Evolutionary conservation across 1,139 yeast genomes (phyloP).

Genomic region (Suhomyces bolitotheri): DNA sequence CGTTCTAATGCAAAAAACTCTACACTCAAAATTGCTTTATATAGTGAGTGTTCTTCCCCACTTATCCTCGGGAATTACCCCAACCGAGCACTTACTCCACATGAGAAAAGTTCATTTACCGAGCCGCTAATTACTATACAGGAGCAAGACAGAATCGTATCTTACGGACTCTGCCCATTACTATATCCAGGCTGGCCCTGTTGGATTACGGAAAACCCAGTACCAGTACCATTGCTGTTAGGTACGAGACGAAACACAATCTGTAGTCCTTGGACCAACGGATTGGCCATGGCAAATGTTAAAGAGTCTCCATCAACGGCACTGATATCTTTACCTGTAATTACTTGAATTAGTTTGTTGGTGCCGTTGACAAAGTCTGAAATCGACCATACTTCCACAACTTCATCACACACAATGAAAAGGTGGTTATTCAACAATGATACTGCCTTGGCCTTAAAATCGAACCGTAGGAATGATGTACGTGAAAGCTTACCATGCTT

Average conservation of each 20-base stretch:
- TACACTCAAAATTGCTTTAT: too few relatives aligned
- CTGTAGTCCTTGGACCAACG: conserved; percentile 64
- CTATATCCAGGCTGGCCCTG: too few relatives aligned
- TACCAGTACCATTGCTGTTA: background rate
- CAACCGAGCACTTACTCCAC: too few relatives aligned
- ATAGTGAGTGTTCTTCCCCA: background rate
- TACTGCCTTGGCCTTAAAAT: conserved; percentile 59
- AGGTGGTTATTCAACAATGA: conserved; percentile 60
- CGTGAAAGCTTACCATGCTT: conserved; percentile 64
- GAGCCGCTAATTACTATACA: too few relatives aligned
- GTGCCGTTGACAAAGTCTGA: conserved; percentile 51
- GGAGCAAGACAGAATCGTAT: too few relatives aligned
- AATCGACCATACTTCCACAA: conserved; percentile 68
- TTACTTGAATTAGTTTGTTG: conserved; percentile 65
- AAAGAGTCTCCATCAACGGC: conserved; percentile 48
- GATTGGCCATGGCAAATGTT: conserved; percentile 67
- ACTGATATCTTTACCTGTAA: conserved; percentile 66
- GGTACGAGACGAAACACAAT: conserved; percentile 36
- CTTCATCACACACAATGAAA: conserved; percentile 64
- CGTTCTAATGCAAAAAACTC: background rate
- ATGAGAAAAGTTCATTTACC: too few relatives aligned
- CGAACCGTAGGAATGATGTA: conserved; percentile 57
- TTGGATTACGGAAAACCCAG: too few relatives aligned
- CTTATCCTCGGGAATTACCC: conserved; percentile 2
- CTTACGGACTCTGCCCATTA: too few relatives aligned